Base-by-base conservation (phyloP, 2,329 filamentous ascomycete species). In the Paracoccidioides brasiliensis region DNA sequence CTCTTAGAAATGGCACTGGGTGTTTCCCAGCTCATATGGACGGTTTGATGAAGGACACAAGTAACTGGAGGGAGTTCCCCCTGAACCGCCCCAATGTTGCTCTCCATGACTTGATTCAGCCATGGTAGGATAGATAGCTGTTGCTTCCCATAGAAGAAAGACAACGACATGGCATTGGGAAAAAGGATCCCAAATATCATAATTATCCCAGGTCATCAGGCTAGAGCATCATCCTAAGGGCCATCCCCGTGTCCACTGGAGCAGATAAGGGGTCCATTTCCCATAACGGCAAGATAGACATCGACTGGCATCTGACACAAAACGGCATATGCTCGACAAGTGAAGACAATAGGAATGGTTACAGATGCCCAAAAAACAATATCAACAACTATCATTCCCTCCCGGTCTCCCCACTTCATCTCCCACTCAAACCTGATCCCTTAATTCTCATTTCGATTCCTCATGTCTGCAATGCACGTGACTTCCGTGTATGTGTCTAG, bases 401-500 rank as follows among this genome's bases (percentile, higher is more conserved):
- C 22, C 22, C 22, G 22, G 22, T 22, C 22, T 22, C 22, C 22
- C 22, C 22, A 22, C 22, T 22, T n/a, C n/a, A 4, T n/a, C 40
- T 28, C 42, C 42, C 42, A 45, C 22, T 22, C 15, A 30, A 32
- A 22, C 43, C 12, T 28, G 43, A 6, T 45, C 22, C 32, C 22
- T 9, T 32, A 28, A 10, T 30, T 8, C n/a, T n/a, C 4, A 6
- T 4, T 5, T 8, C n/a, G n/a, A 44, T 44, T 44, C 35, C 30
- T 28, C 10, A 48, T 7, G 28, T 10, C 12, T 50, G 12, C 28
- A 22, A 32, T 37, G 6, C 49, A 52, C 38, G 49, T 52, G 49
- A 42, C 10, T 12, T 44, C 14, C 5, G 3, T 10, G 32, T 49
- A 22, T 12, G 45, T 14, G n/a, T 60, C 59, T 51, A 55, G 50